A percentile compares a stretch with the other conserved stretches of the same genome.
phyloP scores from a whole-genome alignment of 805 yeast species.

The Candida nemodendra region DNA sequence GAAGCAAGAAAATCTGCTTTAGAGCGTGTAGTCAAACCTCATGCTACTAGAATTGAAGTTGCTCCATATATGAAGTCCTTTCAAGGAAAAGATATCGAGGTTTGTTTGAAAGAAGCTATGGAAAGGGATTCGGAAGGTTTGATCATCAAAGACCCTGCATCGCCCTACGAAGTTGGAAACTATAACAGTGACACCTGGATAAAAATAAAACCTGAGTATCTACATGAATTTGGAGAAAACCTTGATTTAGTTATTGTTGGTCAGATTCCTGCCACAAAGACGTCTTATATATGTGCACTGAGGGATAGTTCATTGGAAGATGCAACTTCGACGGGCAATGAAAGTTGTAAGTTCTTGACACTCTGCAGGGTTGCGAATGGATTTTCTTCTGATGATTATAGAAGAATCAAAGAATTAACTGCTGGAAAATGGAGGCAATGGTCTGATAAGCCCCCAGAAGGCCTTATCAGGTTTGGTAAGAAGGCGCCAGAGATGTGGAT shows the following conservation, averaged over 20 bases:
- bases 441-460: slow-evolving; percentile 42
- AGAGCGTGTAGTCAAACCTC: slow-evolving; percentile 39
- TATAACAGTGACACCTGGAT: slow-evolving; percentile 66
- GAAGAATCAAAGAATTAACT: slow-evolving; percentile 54
- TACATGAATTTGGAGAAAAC: slow-evolving; percentile 83
- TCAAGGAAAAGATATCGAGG: slow-evolving; percentile 51
- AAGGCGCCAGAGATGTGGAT: slow-evolving; percentile 75
- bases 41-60: slow-evolving; percentile 51
- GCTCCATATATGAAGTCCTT: slow-evolving; percentile 40
- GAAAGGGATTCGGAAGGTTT: slow-evolving; percentile 75
- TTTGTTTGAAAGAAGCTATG: slow-evolving; percentile 57
- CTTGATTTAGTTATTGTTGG: slow-evolving; percentile 81
- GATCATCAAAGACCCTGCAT: slow-evolving; percentile 62
- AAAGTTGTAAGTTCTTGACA: slow-evolving; percentile 47
- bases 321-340: slow-evolving; percentile 9
- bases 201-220: slow-evolving; percentile 88
- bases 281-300: slow-evolving; percentile 73
- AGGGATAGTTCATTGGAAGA: slow-evolving; percentile 29
- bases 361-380: slow-evolving; percentile 88
- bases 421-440: slow-evolving; percentile 57
- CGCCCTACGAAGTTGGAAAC: slow-evolving; percentile 60
- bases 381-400: slow-evolving; percentile 60
- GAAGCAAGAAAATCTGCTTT: slow-evolving; percentile 55
- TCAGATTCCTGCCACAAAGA: slow-evolving; percentile 67
- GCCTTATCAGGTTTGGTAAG: slow-evolving; percentile 52